Evolutionary conservation across 805 yeast species (phyloP).

Genomic region (Wickerhamomyces ciferrii): DNA sequence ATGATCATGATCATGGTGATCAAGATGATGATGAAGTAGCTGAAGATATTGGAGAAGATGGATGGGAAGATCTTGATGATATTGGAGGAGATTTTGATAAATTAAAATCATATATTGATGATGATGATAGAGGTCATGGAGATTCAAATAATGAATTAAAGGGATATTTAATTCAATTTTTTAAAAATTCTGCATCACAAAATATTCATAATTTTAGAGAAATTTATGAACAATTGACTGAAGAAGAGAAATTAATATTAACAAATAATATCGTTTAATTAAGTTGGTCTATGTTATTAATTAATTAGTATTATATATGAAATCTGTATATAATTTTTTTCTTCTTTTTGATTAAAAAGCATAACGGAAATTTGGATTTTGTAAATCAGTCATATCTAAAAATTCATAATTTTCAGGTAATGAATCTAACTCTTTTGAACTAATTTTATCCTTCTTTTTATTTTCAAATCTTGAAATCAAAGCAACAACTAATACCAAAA

Average conservation of each 20-base stretch:
- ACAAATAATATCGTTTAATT: constrained; percentile 41
- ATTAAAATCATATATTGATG: constrained; percentile 49
- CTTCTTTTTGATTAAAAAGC: too few species aligned
- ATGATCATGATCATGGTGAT: constrained; percentile 10
- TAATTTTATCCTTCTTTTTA: constrained; percentile 32
- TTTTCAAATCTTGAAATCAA: constrained; percentile 42
- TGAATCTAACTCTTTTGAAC: not conserved
- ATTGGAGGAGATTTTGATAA: constrained; percentile 61
- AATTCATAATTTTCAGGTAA: constrained; percentile 1
- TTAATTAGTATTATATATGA: too few species aligned
- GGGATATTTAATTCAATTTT: constrained; percentile 42
- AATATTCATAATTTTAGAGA: constrained; percentile 46
- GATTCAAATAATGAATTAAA: constrained; percentile 15
- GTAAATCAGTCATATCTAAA: constrained; percentile 1
- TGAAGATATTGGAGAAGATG: constrained; percentile 58
- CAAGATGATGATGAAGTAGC: constrained; percentile 45
- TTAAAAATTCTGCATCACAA: constrained; percentile 48
- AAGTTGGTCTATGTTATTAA: not conserved
- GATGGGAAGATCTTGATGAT: constrained; percentile 77
- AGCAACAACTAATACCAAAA: constrained; percentile 34
- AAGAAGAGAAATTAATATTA: constrained; percentile 47
- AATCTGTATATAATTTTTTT: too few species aligned
- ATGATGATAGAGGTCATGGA: constrained; percentile 28
- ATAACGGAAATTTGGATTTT: constrained; percentile 1
- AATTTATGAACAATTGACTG: constrained; percentile 42